These are phyloP conservation scores for Ganoderma boninense DNA, from an alignment of 1,284 basidiomycete genomes.

Conservation along the genomic window DNA sequence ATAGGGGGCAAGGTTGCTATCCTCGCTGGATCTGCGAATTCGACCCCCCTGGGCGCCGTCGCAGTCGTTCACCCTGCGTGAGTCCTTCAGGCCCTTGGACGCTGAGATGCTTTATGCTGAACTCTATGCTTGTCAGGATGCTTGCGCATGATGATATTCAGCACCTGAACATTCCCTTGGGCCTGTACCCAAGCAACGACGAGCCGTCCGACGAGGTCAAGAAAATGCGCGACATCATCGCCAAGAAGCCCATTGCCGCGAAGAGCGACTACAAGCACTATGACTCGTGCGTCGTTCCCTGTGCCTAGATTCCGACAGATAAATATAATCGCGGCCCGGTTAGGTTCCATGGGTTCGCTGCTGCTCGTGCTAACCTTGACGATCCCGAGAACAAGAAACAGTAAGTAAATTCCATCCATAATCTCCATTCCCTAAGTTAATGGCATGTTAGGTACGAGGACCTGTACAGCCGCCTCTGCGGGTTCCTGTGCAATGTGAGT, in stretches of 20 bases:
- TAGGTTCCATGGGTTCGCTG: conserved; percentile 79
- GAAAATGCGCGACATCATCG: conserved; percentile 49
- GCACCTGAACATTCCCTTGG: conserved; percentile 62
- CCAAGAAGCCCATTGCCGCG: conserved; percentile 59
- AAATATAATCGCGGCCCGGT: conserved; percentile 13
- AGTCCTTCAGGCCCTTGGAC: conserved; percentile 28
- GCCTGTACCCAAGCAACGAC: conserved; percentile 68
- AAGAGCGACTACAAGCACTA: conserved; percentile 67
- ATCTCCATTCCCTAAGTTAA: not conserved
- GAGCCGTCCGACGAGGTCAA: conserved; percentile 64
- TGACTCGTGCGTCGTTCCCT: conserved; percentile 49
- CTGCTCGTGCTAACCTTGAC: conserved; percentile 71
- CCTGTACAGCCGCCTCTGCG: conserved; percentile 62
- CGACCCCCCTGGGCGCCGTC: conserved; percentile 57
- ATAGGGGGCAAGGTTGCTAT: conserved; percentile 64
- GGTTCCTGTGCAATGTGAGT: conserved; percentile 53
- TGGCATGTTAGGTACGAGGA: conserved; percentile 57
- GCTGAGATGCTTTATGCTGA: not conserved
- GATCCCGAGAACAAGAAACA: conserved; percentile 71
- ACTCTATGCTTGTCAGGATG: conserved; percentile 50
- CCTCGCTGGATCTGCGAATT: conserved; percentile 42
- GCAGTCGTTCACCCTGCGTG: conserved; percentile 66
- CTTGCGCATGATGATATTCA: conserved; percentile 61
- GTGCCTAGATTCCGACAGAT: conserved; percentile 15
- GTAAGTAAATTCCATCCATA: conserved; percentile 43